phyloP scores from a whole-genome alignment of 139 green algal genomes.

The Tetratostichococcus sp. region DNA sequence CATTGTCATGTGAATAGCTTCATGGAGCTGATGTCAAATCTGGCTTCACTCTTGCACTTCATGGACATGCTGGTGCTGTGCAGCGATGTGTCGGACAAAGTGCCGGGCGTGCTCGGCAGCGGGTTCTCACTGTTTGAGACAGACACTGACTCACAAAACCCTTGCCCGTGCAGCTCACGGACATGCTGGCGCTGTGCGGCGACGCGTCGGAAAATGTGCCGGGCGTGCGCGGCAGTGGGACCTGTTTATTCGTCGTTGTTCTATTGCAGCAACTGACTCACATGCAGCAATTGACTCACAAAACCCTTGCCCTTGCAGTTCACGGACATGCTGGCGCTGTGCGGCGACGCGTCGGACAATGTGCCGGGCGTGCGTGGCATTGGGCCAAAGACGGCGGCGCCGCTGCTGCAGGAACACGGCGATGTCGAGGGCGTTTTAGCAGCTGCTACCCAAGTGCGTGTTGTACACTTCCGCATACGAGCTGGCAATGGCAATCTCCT shows the following conservation, averaged over 20 bases:
- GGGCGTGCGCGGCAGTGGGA: conserved; percentile 52
- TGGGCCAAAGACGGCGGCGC: conserved; percentile 44
- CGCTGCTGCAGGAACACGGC: conserved; percentile 32
- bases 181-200: conserved; percentile 54
- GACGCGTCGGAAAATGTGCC: conserved; percentile 50
- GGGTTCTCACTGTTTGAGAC: no score
- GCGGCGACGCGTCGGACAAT: conserved; percentile 50
- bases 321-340: conserved; percentile 52
- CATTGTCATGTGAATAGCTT: no score
- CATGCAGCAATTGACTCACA: not conserved
- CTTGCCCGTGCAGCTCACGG: conserved; percentile 44
- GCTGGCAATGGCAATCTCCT: no score
- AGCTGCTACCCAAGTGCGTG: conserved; percentile 1
- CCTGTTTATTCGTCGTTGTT: no score
- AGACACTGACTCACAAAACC: no score
- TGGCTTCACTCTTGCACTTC: no score
- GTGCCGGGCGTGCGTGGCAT: conserved; percentile 49
- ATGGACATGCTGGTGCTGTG: no score
- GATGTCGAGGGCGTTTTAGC: conserved; percentile 34
- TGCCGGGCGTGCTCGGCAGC: no score
- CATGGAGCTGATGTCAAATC: no score
- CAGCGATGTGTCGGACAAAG: no score
- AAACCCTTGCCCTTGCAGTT: conserved; percentile 20
- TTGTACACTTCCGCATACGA: not conserved
- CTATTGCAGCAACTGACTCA: no score